Base-by-base conservation (phyloP, 805 yeast species). In the Wickerhamiella azyma region DNA sequence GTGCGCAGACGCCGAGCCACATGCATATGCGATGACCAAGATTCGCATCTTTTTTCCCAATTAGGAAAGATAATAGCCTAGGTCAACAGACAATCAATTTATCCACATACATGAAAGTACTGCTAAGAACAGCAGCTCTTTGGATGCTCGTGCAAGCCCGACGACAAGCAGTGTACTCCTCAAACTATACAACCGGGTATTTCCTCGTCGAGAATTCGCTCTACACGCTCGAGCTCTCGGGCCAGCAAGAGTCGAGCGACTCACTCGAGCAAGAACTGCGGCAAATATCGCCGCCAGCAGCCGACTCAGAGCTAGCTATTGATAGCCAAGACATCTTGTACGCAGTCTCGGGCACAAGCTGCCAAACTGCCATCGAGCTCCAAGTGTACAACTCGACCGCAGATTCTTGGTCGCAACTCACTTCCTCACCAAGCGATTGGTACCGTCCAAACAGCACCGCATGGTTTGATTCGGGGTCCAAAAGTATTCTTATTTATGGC, bases 401-500 rank as follows among this genome's bases (percentile, higher is more conserved):
- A 2, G 35, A 53, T 45, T 39, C 47, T 30, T 61, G 64, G 65
- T 19, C 45, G 3, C 26, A 49, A 5, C 33, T 53, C 9, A 53
- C 55, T 9, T 46, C 52, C 21, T 52, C 58, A 9, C 16, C 48
- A 28, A 51, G 49, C 29, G 43, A 45, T 16, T 59, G 59, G 59
- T 50, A 46, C 40, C 46, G 47, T 14, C 51, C 48, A 11, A 49
- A 49, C 32, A 49, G 59, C 32, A 50, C 58, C 3, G 54, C 51
- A 8, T 61, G 64, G 64, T 48, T 41, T 37, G 59, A 52, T 39
- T 50, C 45, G 3, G 26, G 39, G 33, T 33, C 37, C 36, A 53
- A 55, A 33, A 42, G 46, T 10, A 49, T 60, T 26, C 60, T 59
- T 43, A 41, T 58, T 5, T 61, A 55, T 29, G 65, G 65, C 24